These are phyloP conservation scores for Penicillium hesseltinei DNA, from an alignment of 2,329 filamentous ascomycete genomes.

Conservation along the genomic window DNA sequence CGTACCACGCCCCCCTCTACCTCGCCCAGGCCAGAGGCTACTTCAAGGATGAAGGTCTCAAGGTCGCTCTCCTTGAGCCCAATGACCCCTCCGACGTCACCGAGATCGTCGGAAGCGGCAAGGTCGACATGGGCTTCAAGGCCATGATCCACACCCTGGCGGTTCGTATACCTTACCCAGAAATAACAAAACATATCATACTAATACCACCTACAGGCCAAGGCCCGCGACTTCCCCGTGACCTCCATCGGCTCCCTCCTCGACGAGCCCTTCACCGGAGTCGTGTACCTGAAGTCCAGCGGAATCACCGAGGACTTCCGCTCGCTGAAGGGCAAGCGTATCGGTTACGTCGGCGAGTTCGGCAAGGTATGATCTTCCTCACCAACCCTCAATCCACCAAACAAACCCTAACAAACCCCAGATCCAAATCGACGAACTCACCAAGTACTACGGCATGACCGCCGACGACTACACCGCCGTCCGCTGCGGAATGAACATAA, in stretches of 20 bases:
- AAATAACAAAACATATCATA: neutral
- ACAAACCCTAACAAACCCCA: neutral
- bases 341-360: conserved; percentile 78
- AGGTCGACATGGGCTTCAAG: conserved; percentile 77
- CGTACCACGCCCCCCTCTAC: conserved; percentile 76
- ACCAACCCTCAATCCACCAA: no score
- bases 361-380: conserved; percentile 50
- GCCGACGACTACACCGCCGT: conserved; percentile 72
- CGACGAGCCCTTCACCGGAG: conserved; percentile 76
- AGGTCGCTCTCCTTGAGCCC: conserved; percentile 73
- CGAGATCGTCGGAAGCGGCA: conserved; percentile 73
- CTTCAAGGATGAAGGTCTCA: conserved; percentile 72
- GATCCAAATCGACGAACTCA: conserved; percentile 81
- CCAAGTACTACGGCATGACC: conserved; percentile 72
- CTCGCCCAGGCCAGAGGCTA: conserved; percentile 73
- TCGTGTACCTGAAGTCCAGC: conserved; percentile 71
- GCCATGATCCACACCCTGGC: conserved; percentile 81
- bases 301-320: conserved; percentile 74
- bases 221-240: conserved; percentile 72
- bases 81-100: conserved; percentile 80
- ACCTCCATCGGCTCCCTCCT: conserved; percentile 71
- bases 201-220: conserved; percentile 53
- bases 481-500: conserved; percentile 78
- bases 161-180: conserved; percentile 41
- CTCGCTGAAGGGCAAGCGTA: conserved; percentile 71